These are phyloP conservation scores for Ajuga chamaepitys DNA, from an alignment of 257 asterid species.

Conservation along the genomic window DNA sequence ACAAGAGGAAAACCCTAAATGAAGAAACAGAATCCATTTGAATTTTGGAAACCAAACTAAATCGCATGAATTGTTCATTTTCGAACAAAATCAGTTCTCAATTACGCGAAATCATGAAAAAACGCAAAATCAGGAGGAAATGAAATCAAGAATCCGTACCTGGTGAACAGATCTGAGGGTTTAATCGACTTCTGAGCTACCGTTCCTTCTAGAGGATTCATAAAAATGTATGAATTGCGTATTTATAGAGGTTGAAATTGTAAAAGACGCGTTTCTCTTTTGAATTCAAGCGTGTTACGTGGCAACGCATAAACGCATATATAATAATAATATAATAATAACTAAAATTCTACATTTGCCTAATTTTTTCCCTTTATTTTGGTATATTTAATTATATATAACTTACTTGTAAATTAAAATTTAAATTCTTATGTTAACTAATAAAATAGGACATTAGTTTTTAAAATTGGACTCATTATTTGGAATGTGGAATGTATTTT, in stretches of 20 bases:
- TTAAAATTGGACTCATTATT: too few species aligned
- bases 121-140: neutral
- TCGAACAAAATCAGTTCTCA: neutral
- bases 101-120: constrained; percentile 5
- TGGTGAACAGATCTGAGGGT: constrained; percentile 19
- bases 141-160: constrained; percentile 15
- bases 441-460: too few species aligned
- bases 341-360: too few species aligned
- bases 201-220: constrained; percentile 18
- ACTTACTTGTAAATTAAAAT: too few species aligned
- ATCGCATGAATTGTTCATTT: neutral
- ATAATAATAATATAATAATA: too few species aligned
- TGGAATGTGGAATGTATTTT: too few species aligned
- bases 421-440: too few species aligned
- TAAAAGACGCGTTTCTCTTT: constrained; percentile 12
- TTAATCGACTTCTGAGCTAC: constrained; percentile 9
- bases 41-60: neutral
- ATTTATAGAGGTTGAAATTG: constrained; percentile 2
- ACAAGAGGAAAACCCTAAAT: neutral
- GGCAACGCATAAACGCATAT: constrained; percentile 11
- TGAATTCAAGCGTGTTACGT: constrained; percentile 9
- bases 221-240: neutral
- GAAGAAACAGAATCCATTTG: neutral
- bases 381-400: too few species aligned
- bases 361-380: too few species aligned